A percentile compares a stretch with the other conserved stretches of the same genome.
phyloP scores from a whole-genome alignment of 306 rosid species.

The Lathyrus tuberosus region DNA sequence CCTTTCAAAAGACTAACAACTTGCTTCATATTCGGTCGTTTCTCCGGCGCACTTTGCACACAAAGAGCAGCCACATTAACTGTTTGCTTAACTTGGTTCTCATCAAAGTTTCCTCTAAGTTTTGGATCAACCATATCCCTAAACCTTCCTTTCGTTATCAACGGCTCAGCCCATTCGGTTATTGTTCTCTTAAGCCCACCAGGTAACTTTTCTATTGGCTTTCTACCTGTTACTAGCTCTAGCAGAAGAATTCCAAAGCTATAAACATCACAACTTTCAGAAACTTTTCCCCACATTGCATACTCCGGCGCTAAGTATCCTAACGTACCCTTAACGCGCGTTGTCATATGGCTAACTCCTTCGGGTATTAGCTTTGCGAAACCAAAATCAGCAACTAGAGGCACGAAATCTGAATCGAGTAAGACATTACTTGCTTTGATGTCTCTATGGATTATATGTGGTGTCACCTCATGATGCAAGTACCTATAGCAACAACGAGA shows the following conservation, averaged over 20 bases:
- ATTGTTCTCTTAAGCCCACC: conserved; percentile 79
- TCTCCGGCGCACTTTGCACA: conserved; percentile 66
- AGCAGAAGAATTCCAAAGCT: conserved; percentile 82
- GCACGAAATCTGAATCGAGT: conserved; percentile 71
- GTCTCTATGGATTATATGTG: conserved; percentile 87
- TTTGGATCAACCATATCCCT: conserved; percentile 67
- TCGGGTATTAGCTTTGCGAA: conserved; percentile 91
- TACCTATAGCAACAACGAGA: conserved; percentile 49
- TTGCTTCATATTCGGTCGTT: conserved; percentile 68
- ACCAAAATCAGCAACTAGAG: conserved; percentile 85
- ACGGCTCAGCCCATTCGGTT: conserved; percentile 78
- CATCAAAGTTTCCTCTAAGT: conserved; percentile 69
- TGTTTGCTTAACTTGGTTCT: conserved; percentile 58
- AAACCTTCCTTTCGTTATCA: conserved; percentile 57
- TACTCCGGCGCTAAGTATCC: conserved; percentile 93
- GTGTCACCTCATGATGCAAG: conserved; percentile 79
- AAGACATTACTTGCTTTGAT: conserved; percentile 90
- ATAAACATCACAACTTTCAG: conserved; percentile 83
- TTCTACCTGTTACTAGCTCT: conserved; percentile 75
- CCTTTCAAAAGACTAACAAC: conserved; percentile 74
- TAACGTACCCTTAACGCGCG: conserved; percentile 85
- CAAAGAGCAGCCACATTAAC: conserved; percentile 70
- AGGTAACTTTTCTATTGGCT: conserved; percentile 81
- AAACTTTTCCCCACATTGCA: conserved; percentile 97
- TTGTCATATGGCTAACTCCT: conserved; percentile 90